Evolutionary conservation across 495 filamentous ascomycete genomes (phyloP).

Genomic region (Hyaloscypha bicolor): DNA sequence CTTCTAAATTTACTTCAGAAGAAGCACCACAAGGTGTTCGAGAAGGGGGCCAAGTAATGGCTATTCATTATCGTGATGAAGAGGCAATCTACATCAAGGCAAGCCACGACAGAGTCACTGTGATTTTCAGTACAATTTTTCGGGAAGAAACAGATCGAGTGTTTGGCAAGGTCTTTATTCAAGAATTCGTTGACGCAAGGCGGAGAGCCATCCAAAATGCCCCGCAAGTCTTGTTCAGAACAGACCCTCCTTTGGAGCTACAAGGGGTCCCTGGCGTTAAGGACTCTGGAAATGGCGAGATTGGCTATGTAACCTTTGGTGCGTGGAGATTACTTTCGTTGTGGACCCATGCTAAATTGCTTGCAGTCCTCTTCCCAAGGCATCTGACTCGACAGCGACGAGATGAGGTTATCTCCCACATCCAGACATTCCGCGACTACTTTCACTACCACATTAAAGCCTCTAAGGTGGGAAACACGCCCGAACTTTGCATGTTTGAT

Average conservation of each 20-base stretch:
- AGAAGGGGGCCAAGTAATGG: constrained; percentile 92
- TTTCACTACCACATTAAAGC: constrained; percentile 99
- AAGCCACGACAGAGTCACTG: constrained; percentile 92
- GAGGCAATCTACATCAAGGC: constrained; percentile 99
- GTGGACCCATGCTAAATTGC: constrained; percentile 25
- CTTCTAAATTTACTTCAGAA: constrained; percentile 87
- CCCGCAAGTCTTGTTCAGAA: constrained; percentile 95
- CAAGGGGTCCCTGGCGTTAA: constrained; percentile 81
- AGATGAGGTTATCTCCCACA: constrained; percentile 95
- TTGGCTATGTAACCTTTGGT: constrained; percentile 99
- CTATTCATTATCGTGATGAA: constrained; percentile 96
- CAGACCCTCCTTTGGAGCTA: constrained; percentile 91
- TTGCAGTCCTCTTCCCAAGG: constrained; percentile 87
- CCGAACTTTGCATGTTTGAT: constrained; percentile 3
- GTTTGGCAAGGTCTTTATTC: constrained; percentile 91
- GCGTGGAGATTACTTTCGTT: constrained; percentile 29
- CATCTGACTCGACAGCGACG: constrained; percentile 88
- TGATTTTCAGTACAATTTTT: constrained; percentile 99
- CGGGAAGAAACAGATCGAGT: constrained; percentile 95
- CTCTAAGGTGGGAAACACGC: constrained; percentile 67
- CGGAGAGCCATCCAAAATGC: constrained; percentile 96
- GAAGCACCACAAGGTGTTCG: constrained; percentile 84
- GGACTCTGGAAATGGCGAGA: constrained; percentile 71
- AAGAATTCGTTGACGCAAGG: constrained; percentile 96
- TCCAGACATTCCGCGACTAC: constrained; percentile 99